These are phyloP conservation scores for Leishmania turanica DNA, from an alignment of 208 protist genomes.

Conservation along the genomic window DNA sequence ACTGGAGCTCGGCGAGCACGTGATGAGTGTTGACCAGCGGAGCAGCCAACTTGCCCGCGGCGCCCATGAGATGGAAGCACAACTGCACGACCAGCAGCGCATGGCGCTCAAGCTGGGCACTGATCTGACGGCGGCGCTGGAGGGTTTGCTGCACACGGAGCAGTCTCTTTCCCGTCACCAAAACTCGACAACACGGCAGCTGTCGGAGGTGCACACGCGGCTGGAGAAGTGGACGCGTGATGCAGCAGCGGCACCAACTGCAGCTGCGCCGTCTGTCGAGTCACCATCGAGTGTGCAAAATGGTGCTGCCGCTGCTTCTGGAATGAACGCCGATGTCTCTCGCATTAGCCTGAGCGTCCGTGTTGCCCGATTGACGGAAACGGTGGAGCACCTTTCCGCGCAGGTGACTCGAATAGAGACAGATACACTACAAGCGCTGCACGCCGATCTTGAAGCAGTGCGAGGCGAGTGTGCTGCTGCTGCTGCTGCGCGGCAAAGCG, in stretches of 20 bases:
- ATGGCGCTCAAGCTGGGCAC: constrained; percentile 26
- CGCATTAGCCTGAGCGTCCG: background rate
- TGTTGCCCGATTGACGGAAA: background rate
- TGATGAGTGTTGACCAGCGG: constrained; percentile 28
- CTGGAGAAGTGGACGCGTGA: constrained; percentile 7
- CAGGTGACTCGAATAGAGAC: background rate
- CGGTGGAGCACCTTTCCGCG: constrained; percentile 4
- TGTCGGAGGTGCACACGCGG: constrained; percentile 11
- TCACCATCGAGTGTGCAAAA: background rate
- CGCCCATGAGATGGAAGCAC: constrained; percentile 21
- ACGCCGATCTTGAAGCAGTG: constrained; percentile 10
- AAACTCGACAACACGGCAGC: background rate
- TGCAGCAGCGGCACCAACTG: background rate
- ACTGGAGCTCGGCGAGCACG: constrained; percentile 24
- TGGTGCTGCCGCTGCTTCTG: background rate
- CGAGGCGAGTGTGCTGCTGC: constrained; percentile 9
- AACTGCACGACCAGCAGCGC: constrained; percentile 21
- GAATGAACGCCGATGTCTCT: background rate
- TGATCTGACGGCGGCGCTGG: constrained; percentile 38
- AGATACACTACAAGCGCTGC: background rate
- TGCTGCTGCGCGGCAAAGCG: background rate
- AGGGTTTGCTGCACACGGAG: constrained; percentile 29
- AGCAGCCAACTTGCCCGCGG: constrained; percentile 5
- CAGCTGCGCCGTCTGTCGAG: background rate
- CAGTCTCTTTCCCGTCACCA: constrained; percentile 23